phyloP scores from a whole-genome alignment of 441 rosid genomes.

The Geranium incanum region DNA sequence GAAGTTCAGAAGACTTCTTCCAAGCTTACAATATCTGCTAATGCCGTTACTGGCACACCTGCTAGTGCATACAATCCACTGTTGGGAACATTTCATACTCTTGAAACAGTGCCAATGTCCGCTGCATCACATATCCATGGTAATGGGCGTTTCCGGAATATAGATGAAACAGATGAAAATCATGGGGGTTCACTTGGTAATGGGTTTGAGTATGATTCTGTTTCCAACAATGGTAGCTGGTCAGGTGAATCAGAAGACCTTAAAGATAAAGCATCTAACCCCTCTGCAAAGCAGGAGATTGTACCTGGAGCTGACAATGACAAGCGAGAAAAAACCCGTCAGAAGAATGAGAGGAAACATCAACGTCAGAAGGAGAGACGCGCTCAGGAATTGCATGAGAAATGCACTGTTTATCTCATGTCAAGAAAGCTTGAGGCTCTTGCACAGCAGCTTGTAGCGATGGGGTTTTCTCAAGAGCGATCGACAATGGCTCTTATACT shows the following conservation, averaged over 20 bases:
- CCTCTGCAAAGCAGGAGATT: conserved; percentile 36
- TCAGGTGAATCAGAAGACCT: conserved; percentile 84
- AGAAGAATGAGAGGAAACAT: conserved; percentile 82
- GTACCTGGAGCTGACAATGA: conserved; percentile 60
- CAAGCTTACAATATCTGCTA: conserved; percentile 39
- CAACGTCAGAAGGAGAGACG: conserved; percentile 85
- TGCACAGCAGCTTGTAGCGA: conserved; percentile 65
- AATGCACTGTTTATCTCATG: conserved; percentile 62
- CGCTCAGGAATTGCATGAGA: conserved; percentile 72
- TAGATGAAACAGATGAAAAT: conserved; percentile 62
- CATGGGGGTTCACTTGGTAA: conserved; percentile 32
- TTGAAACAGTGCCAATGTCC: conserved; percentile 38
- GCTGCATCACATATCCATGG: conserved; percentile 36
- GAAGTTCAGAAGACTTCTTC: conserved; percentile 43
- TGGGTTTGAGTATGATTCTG: conserved; percentile 56
- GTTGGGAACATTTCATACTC: conserved; percentile 54
- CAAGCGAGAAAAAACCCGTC: conserved; percentile 64
- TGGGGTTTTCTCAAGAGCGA: conserved; percentile 77
- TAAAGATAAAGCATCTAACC: conserved; percentile 46
- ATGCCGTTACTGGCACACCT: conserved; percentile 34
- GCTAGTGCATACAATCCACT: conserved; percentile 65
- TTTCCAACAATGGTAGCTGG: conserved; percentile 76
- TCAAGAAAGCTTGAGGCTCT: conserved; percentile 67
- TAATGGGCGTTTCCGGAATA: conserved; percentile 52
- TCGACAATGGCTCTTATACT: conserved; percentile 71